Evolutionary conservation across 1,139 yeast species (phyloP).

Genomic region (Hemisphaericaspora xylanilytica): DNA sequence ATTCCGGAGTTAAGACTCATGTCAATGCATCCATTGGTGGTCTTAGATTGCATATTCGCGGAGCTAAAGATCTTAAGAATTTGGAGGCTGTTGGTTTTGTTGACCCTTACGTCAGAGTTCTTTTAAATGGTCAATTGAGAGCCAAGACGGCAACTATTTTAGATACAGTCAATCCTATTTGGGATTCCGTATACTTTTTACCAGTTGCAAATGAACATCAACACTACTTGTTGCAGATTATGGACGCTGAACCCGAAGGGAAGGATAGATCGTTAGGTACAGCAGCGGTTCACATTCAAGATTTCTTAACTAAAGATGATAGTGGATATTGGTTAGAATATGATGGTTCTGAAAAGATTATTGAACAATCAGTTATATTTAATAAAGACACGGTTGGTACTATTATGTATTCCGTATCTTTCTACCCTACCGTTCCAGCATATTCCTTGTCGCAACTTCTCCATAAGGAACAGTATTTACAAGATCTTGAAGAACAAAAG

Average conservation of each 20-base stretch:
- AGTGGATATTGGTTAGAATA: slow-evolving; percentile 48
- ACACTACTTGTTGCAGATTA: slow-evolving; percentile 53
- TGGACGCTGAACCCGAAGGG: slow-evolving; percentile 64
- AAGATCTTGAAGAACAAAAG: slow-evolving; percentile 27
- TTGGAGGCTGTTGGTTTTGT: slow-evolving; percentile 65
- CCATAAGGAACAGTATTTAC: slow-evolving; percentile 33
- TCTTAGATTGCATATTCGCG: slow-evolving; percentile 55
- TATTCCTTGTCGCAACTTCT: slow-evolving; percentile 55
- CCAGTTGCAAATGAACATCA: slow-evolving; percentile 66
- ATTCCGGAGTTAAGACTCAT: slow-evolving; percentile 39
- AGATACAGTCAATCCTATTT: slow-evolving; percentile 56
- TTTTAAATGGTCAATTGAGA: slow-evolving; percentile 55
- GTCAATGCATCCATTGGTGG: slow-evolving; percentile 65
- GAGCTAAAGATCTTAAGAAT: slow-evolving; percentile 55
- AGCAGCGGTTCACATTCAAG: slow-evolving; percentile 49
- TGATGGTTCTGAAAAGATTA: slow-evolving; percentile 48
- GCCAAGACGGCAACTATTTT: slow-evolving; percentile 56
- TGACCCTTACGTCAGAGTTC: slow-evolving; percentile 67
- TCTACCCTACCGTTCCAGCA: slow-evolving; percentile 62
- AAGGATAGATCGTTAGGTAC: slow-evolving; percentile 66
- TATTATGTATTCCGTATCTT: slow-evolving; percentile 56
- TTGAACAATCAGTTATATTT: slow-evolving; percentile 46
- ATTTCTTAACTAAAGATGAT: slow-evolving; percentile 47
- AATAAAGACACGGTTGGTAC: slow-evolving; percentile 48
- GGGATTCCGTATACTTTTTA: slow-evolving; percentile 56